Conservation (phyloP, 768 basidiomycete genomes). For the Solioccasus polychromus region DNA sequence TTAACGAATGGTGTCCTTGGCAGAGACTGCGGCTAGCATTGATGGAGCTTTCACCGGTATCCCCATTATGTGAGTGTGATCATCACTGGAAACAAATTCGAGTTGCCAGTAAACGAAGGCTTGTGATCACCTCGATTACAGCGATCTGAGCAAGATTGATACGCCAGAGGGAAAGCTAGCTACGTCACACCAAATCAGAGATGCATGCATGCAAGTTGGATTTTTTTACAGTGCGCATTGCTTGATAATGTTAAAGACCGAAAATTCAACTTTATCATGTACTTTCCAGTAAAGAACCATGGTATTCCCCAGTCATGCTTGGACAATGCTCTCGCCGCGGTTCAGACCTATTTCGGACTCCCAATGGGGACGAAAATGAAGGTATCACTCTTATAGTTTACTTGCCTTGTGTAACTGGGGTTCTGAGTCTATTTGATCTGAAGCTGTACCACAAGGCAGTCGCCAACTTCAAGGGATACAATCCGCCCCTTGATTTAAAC, state of each 20-base stretch:
- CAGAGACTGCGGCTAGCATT: conserved; percentile 13
- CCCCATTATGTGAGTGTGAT: conserved; percentile 24
- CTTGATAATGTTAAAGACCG: neutral
- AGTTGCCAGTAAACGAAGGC: neutral
- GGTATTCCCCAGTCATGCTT: conserved; percentile 58
- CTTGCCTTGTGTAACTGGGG: neutral
- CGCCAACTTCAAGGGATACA: conserved; percentile 76
- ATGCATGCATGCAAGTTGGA: conserved; percentile 79
- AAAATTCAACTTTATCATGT: neutral
- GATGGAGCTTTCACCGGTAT: conserved; percentile 23
- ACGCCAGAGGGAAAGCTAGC: conserved; percentile 34
- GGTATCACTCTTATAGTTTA: conserved; percentile 34
- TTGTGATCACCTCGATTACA: neutral
- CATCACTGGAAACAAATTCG: too few species aligned
- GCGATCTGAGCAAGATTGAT: conserved; percentile 19
- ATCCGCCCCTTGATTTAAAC: conserved; percentile 66
- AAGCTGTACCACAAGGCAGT: conserved; percentile 70
- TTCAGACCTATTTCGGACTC: conserved; percentile 67
- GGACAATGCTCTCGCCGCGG: conserved; percentile 40
- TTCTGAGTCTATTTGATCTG: neutral
- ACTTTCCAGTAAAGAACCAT: conserved; percentile 69
- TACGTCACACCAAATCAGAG: conserved; percentile 57
- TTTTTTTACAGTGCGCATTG: conserved; percentile 71
- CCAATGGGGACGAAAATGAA: conserved; percentile 63
- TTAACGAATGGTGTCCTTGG: too few species aligned